Percentiles rank a stretch among this genome's conserved stretches.
These are phyloP conservation scores for Grosmannia serpens DNA, from an alignment of 2,329 filamentous ascomycete genomes.

Conservation along the genomic window DNA sequence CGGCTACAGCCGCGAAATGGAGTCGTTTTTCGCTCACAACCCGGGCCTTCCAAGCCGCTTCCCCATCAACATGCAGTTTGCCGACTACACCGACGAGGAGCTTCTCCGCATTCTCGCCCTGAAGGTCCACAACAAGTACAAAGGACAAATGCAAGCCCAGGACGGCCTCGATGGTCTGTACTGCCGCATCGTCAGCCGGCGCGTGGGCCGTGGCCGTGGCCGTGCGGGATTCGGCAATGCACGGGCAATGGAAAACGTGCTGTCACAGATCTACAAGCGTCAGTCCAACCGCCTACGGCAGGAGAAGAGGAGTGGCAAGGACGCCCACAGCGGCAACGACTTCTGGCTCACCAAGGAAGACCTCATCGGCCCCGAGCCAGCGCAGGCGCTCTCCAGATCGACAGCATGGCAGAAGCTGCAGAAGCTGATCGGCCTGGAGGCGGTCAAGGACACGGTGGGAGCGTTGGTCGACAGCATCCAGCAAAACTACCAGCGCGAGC, in stretches of 20 bases:
- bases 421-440: conserved; percentile 42
- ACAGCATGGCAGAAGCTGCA: conserved; percentile 47
- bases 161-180: conserved; percentile 49
- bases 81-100: conserved; percentile 57
- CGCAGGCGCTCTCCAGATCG: conserved; percentile 35
- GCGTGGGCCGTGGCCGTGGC: conserved; percentile 51
- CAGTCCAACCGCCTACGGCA: neutral
- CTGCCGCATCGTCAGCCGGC: conserved; percentile 47
- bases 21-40: conserved; percentile 64
- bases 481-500: conserved; percentile 54
- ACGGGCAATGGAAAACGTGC: conserved; percentile 50
- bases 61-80: conserved; percentile 52
- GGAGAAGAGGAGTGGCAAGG: neutral
- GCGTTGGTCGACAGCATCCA: conserved; percentile 49
- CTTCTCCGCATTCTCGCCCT: conserved; percentile 48
- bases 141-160: conserved; percentile 45
- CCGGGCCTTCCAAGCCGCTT: conserved; percentile 60
- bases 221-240: conserved; percentile 64
- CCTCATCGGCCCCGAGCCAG: conserved; percentile 58
- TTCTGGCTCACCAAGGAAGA: conserved; percentile 53
- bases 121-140: conserved; percentile 42
- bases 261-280: neutral
- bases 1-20: conserved; percentile 65
- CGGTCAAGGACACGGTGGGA: conserved; percentile 51
- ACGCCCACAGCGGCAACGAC: conserved; percentile 39